These are phyloP conservation scores for Protomyces macrosporus DNA, from an alignment of 1,139 yeast species.

Conservation along the genomic window DNA sequence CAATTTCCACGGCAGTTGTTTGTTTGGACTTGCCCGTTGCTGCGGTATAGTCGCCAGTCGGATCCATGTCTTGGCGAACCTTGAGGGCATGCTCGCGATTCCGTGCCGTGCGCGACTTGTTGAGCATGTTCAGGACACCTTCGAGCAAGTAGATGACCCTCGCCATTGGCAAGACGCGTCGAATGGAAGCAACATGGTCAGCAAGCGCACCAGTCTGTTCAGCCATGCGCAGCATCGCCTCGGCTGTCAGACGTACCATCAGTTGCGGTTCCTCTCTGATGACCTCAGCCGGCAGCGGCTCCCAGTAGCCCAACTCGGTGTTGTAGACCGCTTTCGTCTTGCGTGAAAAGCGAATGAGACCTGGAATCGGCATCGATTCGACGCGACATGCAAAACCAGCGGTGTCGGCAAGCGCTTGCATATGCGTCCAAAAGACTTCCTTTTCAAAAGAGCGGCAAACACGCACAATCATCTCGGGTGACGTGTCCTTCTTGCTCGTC, in stretches of 20 bases:
- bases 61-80: slow-evolving; percentile 28
- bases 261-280: slow-evolving; percentile 29
- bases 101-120: slow-evolving; percentile 23
- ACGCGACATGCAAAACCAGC: slow-evolving; percentile 7
- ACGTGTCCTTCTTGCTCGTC: slow-evolving; percentile 29
- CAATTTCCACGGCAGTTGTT: background rate
- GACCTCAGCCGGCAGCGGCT: slow-evolving; percentile 30
- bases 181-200: slow-evolving; percentile 10
- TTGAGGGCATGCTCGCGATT: slow-evolving; percentile 29
- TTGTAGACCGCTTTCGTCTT: slow-evolving; percentile 30
- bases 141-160: slow-evolving; percentile 31
- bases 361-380: slow-evolving; percentile 24
- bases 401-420: slow-evolving; percentile 19
- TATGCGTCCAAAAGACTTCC: slow-evolving; percentile 27
- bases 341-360: slow-evolving; percentile 31
- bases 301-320: slow-evolving; percentile 30
- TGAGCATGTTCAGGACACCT: slow-evolving; percentile 27
- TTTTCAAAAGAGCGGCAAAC: slow-evolving; percentile 27
- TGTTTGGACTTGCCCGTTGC: background rate
- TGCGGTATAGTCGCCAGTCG: slow-evolving; percentile 5
- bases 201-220: slow-evolving; percentile 14
- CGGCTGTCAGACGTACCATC: slow-evolving; percentile 27
- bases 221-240: slow-evolving; percentile 28
- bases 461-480: slow-evolving; percentile 33
- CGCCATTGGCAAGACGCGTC: slow-evolving; percentile 12